These are phyloP conservation scores for Acer negundo DNA, from an alignment of 345 rosid genomes.

Conservation along the genomic window DNA sequence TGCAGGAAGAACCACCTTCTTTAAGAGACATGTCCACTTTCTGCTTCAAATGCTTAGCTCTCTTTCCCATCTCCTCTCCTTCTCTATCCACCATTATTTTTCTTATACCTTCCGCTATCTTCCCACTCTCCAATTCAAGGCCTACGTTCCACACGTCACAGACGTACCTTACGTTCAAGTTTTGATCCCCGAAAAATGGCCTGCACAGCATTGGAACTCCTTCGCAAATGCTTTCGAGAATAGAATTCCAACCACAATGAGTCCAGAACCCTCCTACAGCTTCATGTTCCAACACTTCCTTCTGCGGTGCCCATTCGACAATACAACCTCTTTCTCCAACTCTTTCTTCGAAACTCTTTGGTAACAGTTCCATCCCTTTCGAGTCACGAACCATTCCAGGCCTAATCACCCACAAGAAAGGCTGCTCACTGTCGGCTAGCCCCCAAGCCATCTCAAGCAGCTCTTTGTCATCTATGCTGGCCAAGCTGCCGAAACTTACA, in stretches of 20 bases:
- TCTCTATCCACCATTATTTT: slow-evolving; percentile 22
- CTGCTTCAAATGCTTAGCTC: not conserved
- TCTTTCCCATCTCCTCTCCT: slow-evolving; percentile 9
- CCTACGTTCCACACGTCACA: slow-evolving; percentile 27
- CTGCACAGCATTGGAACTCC: slow-evolving; percentile 26
- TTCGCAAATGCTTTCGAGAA: slow-evolving; percentile 11
- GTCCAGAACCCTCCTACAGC: slow-evolving; percentile 38
- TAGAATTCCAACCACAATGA: slow-evolving; percentile 38
- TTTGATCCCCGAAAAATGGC: slow-evolving; percentile 30
- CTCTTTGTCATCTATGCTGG: slow-evolving; percentile 23
- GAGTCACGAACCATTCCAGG: slow-evolving; percentile 17
- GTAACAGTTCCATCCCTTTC: slow-evolving; percentile 17
- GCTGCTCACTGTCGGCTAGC: slow-evolving; percentile 27
- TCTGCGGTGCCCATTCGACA: slow-evolving; percentile 39
- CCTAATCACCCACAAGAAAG: slow-evolving; percentile 40
- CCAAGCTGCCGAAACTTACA: slow-evolving; percentile 36
- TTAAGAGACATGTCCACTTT: too few species aligned
- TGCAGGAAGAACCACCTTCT: slow-evolving; percentile 26
- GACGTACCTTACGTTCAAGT: slow-evolving; percentile 17
- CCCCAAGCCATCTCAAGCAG: slow-evolving; percentile 32
- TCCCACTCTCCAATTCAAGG: slow-evolving; percentile 13
- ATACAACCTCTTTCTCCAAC: slow-evolving; percentile 29
- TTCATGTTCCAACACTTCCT: slow-evolving; percentile 26
- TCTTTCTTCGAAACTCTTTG: slow-evolving; percentile 10
- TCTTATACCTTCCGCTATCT: slow-evolving; percentile 24